Percentiles rank a stretch among this genome's conserved stretches.
Evolutionary conservation across 345 rosid genomes (phyloP).

Genomic region (Citrus hindsii): DNA sequence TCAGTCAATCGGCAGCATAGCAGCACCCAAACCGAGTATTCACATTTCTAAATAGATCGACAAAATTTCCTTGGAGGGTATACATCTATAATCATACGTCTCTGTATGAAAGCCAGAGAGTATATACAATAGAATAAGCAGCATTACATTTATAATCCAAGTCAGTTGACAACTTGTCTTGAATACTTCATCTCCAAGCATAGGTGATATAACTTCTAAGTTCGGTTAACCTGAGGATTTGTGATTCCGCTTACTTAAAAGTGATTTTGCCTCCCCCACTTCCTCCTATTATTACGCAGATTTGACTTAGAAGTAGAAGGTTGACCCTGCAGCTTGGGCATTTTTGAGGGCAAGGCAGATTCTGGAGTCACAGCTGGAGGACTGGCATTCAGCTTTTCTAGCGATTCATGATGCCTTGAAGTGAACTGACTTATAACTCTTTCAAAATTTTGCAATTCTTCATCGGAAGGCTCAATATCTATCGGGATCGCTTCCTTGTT

Average conservation of each 20-base stretch:
- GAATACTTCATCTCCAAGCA: neutral
- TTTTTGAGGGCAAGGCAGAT: neutral
- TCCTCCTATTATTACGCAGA: constrained; percentile 43
- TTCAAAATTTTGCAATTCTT: constrained; percentile 36
- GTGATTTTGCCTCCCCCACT: constrained; percentile 48
- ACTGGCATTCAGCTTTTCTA: constrained; percentile 25
- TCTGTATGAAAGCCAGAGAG: neutral
- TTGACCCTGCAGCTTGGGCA: constrained; percentile 16
- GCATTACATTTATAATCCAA: neutral
- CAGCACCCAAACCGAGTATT: neutral
- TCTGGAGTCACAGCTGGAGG: neutral
- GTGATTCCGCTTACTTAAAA: constrained; percentile 34
- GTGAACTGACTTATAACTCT: constrained; percentile 23
- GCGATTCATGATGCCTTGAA: constrained; percentile 20
- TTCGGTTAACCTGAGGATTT: constrained; percentile 32
- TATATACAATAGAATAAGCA: neutral
- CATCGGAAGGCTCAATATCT: constrained; percentile 41
- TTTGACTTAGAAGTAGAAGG: constrained; percentile 43
- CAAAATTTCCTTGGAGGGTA: neutral
- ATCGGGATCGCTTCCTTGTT: constrained; percentile 24
- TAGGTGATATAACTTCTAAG: neutral
- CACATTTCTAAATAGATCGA: neutral
- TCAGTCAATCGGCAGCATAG: neutral
- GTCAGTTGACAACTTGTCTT: neutral
- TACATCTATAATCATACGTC: neutral